Base-by-base conservation (phyloP, 2,329 filamentous ascomycete genomes). In the Colletotrichum sp. region DNA sequence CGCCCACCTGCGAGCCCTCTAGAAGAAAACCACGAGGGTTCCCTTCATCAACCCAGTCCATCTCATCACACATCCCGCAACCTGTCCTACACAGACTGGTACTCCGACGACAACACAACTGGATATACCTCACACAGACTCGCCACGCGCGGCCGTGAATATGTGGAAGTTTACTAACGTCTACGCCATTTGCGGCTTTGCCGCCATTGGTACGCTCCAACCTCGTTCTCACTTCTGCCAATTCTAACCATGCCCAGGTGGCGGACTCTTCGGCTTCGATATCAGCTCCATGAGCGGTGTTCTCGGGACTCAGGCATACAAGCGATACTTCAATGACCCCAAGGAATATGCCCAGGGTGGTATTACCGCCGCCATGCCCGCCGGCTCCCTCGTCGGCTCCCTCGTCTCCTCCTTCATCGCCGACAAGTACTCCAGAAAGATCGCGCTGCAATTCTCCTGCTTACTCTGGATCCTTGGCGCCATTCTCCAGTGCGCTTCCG, bases 201-300 rank as follows among this genome's bases (percentile, higher is more conserved):
- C 91, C 81, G 90, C 91, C 80, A 90, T 93, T 77, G 91, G 90
- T 89, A 83, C 76, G 85, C 26, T 62, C 5, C 36, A 8, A 43
- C 24, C 26, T 6, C 12, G 9, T 2, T 16, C 18, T 21, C 36
- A 9, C 4, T 16, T 13, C 21, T 14, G 32, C 12, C 21, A 18
- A 18, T 13, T 21, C 18, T 36, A 18, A 26, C 55, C 28, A 13
- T 56, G 74, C 32, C 55, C 88, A 86, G 93, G 93, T 78, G 93
- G 93, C 81, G 91, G 90, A 28, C 87, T 95, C 30, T 95, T 96
- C 80, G 94, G 94, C 79, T 96, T 96, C 81, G 94, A 96, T 84
- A 95, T 96, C 79, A 91, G 90, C 71, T 94, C 92, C 58, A 95
- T 95, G 93, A 92, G 90, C 48, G 91, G 90, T 61, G 90, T 92